phyloP scores from a whole-genome alignment of 768 basidiomycete species.

The Gloeostereum incarnatum region DNA sequence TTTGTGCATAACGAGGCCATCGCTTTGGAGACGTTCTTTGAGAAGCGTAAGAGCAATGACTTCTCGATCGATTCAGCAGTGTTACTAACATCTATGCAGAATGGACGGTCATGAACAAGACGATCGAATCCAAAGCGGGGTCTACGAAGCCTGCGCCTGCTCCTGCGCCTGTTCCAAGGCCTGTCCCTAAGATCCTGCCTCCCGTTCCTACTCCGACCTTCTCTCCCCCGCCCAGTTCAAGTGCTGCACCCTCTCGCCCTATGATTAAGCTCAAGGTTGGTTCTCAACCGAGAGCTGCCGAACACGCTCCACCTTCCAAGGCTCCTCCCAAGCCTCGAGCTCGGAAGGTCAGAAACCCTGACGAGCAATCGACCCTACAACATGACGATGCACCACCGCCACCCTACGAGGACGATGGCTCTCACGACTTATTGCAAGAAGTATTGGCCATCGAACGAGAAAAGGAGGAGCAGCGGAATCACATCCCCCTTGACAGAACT shows the following conservation, averaged over 20 bases:
- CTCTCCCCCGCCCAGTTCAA: constrained; percentile 17
- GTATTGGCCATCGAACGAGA: constrained; percentile 73
- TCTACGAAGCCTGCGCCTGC: constrained; percentile 11
- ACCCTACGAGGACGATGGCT: constrained; percentile 72
- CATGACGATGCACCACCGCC: constrained; percentile 33
- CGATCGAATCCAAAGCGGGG: constrained; percentile 47
- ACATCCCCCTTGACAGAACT: constrained; percentile 28
- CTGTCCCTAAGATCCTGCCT: constrained; percentile 26
- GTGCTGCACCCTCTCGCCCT: constrained; percentile 33
- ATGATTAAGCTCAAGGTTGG: constrained; percentile 64
- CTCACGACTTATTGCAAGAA: constrained; percentile 72
- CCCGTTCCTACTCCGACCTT: constrained; percentile 24
- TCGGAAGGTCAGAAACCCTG: constrained; percentile 28
- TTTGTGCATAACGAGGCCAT: constrained; percentile 71
- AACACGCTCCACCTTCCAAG: constrained; percentile 19
- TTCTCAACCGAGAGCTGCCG: constrained; percentile 22
- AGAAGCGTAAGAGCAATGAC: constrained; percentile 77
- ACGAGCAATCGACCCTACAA: background rate
- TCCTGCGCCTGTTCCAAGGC: constrained; percentile 4
- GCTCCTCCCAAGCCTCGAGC: constrained; percentile 25
- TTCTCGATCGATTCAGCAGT: no score
- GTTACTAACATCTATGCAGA: constrained; percentile 33
- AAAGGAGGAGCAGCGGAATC: constrained; percentile 42
- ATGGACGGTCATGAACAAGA: constrained; percentile 85
- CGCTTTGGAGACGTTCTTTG: constrained; percentile 71